Percentiles rank a stretch among this genome's conserved stretches.
Evolutionary conservation across 306 rosid genomes (phyloP).

Genomic region (Crotalaria pallida): DNA sequence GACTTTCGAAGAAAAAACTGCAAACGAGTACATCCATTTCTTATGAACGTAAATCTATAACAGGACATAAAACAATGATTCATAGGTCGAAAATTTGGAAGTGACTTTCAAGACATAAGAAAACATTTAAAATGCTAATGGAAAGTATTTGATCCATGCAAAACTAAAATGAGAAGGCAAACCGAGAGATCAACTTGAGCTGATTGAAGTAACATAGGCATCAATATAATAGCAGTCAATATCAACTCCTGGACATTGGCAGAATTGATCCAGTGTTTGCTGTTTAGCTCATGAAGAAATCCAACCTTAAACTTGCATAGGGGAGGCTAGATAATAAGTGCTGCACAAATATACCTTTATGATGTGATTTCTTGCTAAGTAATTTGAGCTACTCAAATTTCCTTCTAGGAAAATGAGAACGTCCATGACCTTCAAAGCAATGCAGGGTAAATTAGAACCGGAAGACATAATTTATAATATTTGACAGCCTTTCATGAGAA

Average conservation of each 20-base stretch:
- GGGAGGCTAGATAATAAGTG: neutral
- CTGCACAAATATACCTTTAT: slow-evolving; percentile 14
- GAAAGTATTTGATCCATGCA: too few relatives aligned
- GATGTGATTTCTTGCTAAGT: neutral
- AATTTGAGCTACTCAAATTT: neutral
- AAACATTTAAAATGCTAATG: too few relatives aligned
- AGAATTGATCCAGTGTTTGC: slow-evolving; percentile 23
- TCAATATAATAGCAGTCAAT: neutral
- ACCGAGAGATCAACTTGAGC: neutral
- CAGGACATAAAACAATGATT: too few relatives aligned
- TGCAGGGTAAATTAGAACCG: neutral
- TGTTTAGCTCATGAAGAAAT: neutral
- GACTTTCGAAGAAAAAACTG: neutral
- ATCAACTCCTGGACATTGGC: neutral
- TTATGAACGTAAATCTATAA: neutral
- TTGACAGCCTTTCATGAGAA: neutral
- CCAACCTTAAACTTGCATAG: too few relatives aligned
- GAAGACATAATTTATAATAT: neutral
- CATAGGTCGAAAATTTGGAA: too few relatives aligned
- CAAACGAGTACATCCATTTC: neutral
- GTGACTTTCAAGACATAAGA: too few relatives aligned
- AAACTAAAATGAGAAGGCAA: neutral
- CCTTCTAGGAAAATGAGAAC: neutral
- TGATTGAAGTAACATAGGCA: slow-evolving; percentile 6
- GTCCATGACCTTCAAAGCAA: slow-evolving; percentile 12